Base-by-base conservation (phyloP, 1,284 basidiomycete species). In the Ustilago crameri region DNA sequence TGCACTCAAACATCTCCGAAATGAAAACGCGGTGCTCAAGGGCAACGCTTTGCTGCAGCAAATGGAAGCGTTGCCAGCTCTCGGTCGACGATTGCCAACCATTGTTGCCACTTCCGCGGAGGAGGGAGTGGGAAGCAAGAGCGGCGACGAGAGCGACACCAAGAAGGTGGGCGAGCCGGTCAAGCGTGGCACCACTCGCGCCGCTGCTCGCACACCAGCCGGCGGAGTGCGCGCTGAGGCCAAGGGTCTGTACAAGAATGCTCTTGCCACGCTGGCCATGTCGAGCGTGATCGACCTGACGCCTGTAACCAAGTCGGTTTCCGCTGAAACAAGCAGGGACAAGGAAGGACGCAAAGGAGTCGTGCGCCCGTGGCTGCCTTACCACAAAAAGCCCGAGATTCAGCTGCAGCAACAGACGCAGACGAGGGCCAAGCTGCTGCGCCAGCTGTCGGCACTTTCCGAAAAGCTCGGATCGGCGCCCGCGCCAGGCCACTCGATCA, bases 21-120 rank as follows among this genome's bases (percentile, higher is more conserved):
- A 87, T 35, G 95, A 98, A 84, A 98, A 98, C 83, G 88, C 91
- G 1, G 91, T 91, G 81, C 89, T 98, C 83, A 95, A 92, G 81
- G 91, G 93, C 2, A 90, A 92, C 80, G 92, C 93, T 78, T 86
- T 97, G 0, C 88, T 95, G 69, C 87, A 88, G 56, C 91, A 93
- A 76, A 89, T 98, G 57, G 88, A 91, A 66, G 83, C 88, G 3
- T 86, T 98, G 0, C 91, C 84, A 9, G 22, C 44, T 2, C 63
- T 78, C 4, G 46, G 18, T 2, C 48, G 45, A 22, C 49, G 38
- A 3, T 43, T 50, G n/a, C 34, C 26, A 22, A 23, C 30, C 43
- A 37, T 14, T 18, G 3, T 20, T 22, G 32, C 26, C 9, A 15
- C 23, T 9, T 3, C 30, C 7, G 0, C 26, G 18, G 27, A 23